phyloP scores from a whole-genome alignment of 2,329 filamentous ascomycete species.

The Neofusicoccum umdonicola region DNA sequence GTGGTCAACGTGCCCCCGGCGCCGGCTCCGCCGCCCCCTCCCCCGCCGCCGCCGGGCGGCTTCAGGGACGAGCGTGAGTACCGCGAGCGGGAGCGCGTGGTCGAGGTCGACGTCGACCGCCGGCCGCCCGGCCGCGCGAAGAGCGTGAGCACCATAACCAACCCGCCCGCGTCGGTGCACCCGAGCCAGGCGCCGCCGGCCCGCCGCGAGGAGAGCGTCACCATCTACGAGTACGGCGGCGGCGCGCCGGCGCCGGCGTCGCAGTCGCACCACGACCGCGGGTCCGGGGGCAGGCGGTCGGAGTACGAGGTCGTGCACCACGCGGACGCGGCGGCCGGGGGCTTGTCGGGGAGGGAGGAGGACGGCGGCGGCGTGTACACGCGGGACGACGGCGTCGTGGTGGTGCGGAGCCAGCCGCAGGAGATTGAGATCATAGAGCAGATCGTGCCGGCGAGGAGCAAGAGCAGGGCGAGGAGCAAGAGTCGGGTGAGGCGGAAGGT shows the following conservation, averaged over 20 bases:
- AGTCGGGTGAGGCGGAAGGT: constrained; percentile 11
- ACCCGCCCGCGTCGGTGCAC: not conserved
- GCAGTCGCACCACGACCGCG: not conserved
- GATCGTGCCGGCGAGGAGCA: constrained; percentile 1
- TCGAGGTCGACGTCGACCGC: not conserved
- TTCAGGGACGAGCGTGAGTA: not conserved
- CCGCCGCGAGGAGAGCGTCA: not conserved
- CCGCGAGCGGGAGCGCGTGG: not conserved
- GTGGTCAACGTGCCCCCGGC: not conserved
- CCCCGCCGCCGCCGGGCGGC: not conserved
- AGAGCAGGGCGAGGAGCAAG: constrained; percentile 5
- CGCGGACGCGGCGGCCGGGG: not conserved
- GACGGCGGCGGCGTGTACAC: constrained; percentile 9
- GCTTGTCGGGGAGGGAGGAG: not conserved
- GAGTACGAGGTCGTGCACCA: not conserved
- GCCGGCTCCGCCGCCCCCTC: not conserved
- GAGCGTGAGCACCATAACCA: not conserved
- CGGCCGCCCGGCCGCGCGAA: too few species aligned
- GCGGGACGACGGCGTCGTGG: constrained; percentile 7
- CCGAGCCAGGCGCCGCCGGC: not conserved
- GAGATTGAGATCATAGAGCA: constrained; percentile 14
- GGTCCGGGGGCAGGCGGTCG: not conserved
- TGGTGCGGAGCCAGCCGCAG: constrained; percentile 7
- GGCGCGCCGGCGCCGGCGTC: not conserved
- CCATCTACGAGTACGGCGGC: not conserved